Evolutionary conservation across 139 green algal species (phyloP).

Genomic region (Chlamydomonas sp.): DNA sequence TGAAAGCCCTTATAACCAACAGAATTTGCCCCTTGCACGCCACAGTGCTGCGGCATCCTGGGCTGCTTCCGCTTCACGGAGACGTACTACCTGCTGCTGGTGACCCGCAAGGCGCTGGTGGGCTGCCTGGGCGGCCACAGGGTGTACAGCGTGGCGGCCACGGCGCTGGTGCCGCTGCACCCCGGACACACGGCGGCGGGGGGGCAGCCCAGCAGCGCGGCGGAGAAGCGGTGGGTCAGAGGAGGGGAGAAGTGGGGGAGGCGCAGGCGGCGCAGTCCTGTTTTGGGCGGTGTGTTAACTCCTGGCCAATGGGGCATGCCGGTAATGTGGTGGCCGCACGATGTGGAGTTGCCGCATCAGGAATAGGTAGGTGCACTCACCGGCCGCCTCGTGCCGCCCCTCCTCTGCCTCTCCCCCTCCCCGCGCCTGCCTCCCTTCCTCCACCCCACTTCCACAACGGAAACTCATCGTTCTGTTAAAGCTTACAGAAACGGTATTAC

Average conservation of each 20-base stretch:
- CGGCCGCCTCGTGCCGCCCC: no score
- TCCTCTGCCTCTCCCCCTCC: no score
- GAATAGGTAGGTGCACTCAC: no score
- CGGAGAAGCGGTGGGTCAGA: constrained; percentile 53
- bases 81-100: constrained; percentile 91
- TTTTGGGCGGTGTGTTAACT: no score
- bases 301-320: no score
- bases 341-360: no score
- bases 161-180: constrained; percentile 79
- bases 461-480: background rate
- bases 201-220: constrained; percentile 42
- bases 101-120: constrained; percentile 75
- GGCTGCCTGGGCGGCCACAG: constrained; percentile 87
- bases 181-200: constrained; percentile 27
- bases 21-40: background rate
- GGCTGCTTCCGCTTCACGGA: constrained; percentile 87
- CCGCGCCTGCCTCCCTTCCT: no score
- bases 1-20: no score
- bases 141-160: constrained; percentile 87
- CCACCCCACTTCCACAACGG: no score
- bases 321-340: no score
- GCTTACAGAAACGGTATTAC: no score
- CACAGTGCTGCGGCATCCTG: constrained; percentile 78
- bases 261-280: background rate
- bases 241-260: background rate